Evolutionary conservation across 148 eudicot genomes (phyloP).

Genomic region (Polygonum aviculare): DNA sequence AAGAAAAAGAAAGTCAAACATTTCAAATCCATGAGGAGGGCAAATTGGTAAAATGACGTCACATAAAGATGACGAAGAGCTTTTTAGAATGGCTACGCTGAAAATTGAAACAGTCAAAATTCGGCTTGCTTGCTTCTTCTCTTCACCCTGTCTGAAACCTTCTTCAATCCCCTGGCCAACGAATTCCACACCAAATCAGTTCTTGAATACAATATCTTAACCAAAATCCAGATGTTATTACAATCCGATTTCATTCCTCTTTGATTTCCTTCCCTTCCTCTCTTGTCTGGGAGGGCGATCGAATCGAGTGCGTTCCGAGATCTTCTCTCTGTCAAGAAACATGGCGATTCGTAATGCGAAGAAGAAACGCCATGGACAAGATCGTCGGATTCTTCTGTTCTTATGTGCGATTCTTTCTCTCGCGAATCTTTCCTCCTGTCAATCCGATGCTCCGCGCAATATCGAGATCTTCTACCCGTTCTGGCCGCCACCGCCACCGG

Average conservation of each 20-base stretch:
- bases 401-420: slow-evolving; percentile 23
- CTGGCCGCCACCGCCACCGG: slow-evolving; percentile 15
- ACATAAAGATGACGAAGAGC: background rate
- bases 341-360: background rate
- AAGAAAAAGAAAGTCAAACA: background rate
- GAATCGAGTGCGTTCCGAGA: background rate
- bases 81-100: background rate
- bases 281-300: background rate
- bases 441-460: slow-evolving; percentile 38
- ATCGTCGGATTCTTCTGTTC: background rate
- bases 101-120: background rate
- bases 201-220: background rate
- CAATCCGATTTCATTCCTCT: background rate
- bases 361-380: background rate
- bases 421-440: slow-evolving; percentile 24
- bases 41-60: background rate
- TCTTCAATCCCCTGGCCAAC: background rate
- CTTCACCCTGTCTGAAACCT: background rate
- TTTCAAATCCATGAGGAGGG: background rate
- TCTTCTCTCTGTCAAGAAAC: background rate
- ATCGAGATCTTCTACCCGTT: slow-evolving; percentile 36
- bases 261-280: background rate
- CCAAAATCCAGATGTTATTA: background rate
- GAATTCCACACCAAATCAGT: background rate
- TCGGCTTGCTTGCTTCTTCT: slow-evolving; percentile 3